Base-by-base conservation (phyloP, 768 basidiomycete genomes). In the Hypholoma sublateritium region DNA sequence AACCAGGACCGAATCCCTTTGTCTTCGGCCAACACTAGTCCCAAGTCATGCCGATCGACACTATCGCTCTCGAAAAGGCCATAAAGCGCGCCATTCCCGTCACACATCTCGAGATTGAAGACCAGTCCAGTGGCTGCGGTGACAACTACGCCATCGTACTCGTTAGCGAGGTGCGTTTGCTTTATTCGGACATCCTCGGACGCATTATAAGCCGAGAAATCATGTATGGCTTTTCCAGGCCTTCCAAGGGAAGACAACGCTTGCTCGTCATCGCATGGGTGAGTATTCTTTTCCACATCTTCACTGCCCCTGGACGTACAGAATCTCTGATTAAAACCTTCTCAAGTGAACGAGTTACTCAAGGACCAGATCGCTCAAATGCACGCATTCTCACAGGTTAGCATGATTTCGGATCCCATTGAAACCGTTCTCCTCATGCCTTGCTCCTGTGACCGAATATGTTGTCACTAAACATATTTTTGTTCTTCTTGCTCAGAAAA, bases 371-470 rank as follows among this genome's bases (percentile, higher is more conserved):
- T 94, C 55, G 76, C 87, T 0, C 82, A 87, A 55, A 86, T 94
- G 81, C 91, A 94, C 63, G 91, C 92, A 4, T 94, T 94, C 71
- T 91, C 91, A 13, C 91, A 94, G 85, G 92, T 91, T 61, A 51
- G 73, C 22, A 22, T 32, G 28, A 9, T 32, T 32, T 9, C 9
- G 28, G 9, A 9, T 32, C 43, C 4, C 1, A 17, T 19, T 1
- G 42, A 9, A n/a, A 9, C 37, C 2, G 32, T 13, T 17, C 22
- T 5, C 21, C 5, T 54, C 28, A 36, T 37, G 16, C 19, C 14
- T 22, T 34, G 28, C 28, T 21, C 41, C 19, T 14, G 7, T 5
- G 9, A 32, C 5, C 5, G 28, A 32, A 9, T 3, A 8, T 35
- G 37, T 5, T 35, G 21, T 35, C 32, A 36, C n/a, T 17, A 43